Conservation (phyloP, 1,284 basidiomycete genomes). For the Ustilago sp. region DNA sequence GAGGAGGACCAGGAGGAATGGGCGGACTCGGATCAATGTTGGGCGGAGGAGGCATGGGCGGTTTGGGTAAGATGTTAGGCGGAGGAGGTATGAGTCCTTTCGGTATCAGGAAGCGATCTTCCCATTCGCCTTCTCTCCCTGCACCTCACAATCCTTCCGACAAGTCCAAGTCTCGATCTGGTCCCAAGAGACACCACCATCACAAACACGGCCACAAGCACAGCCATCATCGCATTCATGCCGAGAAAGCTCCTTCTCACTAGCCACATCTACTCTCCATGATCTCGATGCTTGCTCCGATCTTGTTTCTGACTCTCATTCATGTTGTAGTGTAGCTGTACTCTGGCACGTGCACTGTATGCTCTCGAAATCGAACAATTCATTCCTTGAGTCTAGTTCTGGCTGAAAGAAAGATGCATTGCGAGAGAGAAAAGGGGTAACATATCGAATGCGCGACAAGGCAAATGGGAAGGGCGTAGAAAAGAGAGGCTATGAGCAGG, state of each 20-base stretch:
- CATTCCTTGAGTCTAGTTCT: not conserved
- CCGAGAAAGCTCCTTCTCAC: not conserved
- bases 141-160: not conserved
- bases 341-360: slow-evolving; percentile 10
- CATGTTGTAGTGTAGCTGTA: slow-evolving; percentile 1
- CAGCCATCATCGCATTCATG: not conserved
- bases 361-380: not conserved
- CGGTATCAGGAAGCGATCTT: slow-evolving; percentile 3
- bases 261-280: not conserved
- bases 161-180: not conserved
- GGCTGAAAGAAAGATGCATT: slow-evolving; percentile 21
- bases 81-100: not conserved
- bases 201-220: slow-evolving; percentile 1
- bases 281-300: not conserved
- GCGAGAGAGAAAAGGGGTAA: slow-evolving; percentile 10
- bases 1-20: not conserved
- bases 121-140: not conserved
- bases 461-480: not conserved
- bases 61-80: not conserved
- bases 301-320: not conserved
- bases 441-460: slow-evolving; percentile 4
- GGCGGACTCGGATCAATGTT: slow-evolving; percentile 10
- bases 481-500: not conserved
- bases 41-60: slow-evolving; percentile 5
- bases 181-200: not conserved